These are phyloP conservation scores for Coniochaeta sp. DNA, from an alignment of 2,329 filamentous ascomycete species.

Conservation along the genomic window DNA sequence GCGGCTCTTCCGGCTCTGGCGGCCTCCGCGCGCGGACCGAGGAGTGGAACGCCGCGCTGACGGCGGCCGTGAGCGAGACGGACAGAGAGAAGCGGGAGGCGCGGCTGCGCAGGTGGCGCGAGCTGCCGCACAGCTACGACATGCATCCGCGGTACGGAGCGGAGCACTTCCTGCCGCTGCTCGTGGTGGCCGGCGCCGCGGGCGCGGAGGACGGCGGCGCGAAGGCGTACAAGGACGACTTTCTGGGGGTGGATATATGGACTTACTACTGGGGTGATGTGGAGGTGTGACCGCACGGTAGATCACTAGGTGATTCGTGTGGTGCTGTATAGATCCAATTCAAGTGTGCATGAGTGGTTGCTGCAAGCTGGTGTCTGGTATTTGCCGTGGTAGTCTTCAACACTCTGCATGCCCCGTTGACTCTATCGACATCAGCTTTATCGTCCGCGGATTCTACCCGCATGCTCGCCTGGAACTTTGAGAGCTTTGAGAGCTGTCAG, in stretches of 20 bases:
- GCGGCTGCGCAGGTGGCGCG: slow-evolving; percentile 37
- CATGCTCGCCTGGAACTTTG: no score
- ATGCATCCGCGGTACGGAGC: slow-evolving; percentile 47
- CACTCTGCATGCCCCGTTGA: no score
- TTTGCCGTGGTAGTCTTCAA: no score
- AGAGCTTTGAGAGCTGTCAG: no score
- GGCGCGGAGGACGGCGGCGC: slow-evolving; percentile 29
- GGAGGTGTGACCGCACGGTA: background rate
- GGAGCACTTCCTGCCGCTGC: slow-evolving; percentile 53
- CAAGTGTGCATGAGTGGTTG: no score
- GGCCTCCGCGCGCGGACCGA: slow-evolving; percentile 19
- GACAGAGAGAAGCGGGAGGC: slow-evolving; percentile 26
- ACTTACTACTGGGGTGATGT: slow-evolving; percentile 45
- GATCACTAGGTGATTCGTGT: no score
- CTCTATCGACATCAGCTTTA: no score
- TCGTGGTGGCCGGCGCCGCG: slow-evolving; percentile 47
- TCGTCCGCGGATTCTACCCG: no score
- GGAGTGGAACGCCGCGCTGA: slow-evolving; percentile 40
- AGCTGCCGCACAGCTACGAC: slow-evolving; percentile 36
- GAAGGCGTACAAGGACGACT: slow-evolving; percentile 40
- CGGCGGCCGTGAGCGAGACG: slow-evolving; percentile 27
- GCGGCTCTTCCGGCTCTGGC: slow-evolving; percentile 10
- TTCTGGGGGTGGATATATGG: slow-evolving; percentile 39
- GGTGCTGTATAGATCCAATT: no score
- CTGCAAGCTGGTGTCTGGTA: no score